Percentiles rank a stretch among this genome's conserved stretches.
These are phyloP conservation scores for Dactylonectria estremocensis DNA, from an alignment of 2,329 filamentous ascomycete genomes.

Conservation along the genomic window DNA sequence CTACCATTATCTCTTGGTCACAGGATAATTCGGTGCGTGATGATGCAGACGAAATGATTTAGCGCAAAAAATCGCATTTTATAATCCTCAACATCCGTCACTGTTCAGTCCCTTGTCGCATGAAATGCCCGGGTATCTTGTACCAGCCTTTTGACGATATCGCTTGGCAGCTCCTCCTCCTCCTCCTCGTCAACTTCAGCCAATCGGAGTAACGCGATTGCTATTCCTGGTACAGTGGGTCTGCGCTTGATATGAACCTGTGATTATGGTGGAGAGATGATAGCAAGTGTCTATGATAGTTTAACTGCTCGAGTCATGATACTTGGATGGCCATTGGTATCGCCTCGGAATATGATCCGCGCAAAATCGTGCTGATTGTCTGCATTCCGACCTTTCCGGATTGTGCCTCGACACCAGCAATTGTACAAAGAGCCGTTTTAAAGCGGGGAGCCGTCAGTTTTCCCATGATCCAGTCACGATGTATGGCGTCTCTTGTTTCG, in stretches of 20 bases:
- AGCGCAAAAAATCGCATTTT: neutral
- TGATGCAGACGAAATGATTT: neutral
- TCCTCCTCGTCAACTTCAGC: slow-evolving; percentile 5
- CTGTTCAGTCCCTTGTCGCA: neutral
- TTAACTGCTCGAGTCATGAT: neutral
- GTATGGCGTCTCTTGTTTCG: neutral
- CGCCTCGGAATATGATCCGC: neutral
- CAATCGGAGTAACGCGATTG: neutral
- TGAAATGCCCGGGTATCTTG: neutral
- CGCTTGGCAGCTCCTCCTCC: neutral
- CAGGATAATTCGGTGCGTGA: neutral
- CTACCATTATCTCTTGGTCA: neutral
- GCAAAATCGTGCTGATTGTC: neutral
- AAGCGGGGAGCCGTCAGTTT: slow-evolving; percentile 5
- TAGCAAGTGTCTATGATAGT: neutral
- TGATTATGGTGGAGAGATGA: neutral
- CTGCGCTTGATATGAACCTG: too few species aligned
- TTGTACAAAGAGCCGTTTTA: neutral
- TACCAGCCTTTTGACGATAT: neutral
- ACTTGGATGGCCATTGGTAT: neutral
- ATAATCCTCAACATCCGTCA: neutral
- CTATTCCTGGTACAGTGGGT: too few species aligned
- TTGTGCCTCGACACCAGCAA: neutral
- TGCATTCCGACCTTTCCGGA: neutral
- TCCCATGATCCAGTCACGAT: slow-evolving; percentile 10